These are phyloP conservation scores for Dioszegia crocea DNA, from an alignment of 768 basidiomycete species.

Conservation along the genomic window DNA sequence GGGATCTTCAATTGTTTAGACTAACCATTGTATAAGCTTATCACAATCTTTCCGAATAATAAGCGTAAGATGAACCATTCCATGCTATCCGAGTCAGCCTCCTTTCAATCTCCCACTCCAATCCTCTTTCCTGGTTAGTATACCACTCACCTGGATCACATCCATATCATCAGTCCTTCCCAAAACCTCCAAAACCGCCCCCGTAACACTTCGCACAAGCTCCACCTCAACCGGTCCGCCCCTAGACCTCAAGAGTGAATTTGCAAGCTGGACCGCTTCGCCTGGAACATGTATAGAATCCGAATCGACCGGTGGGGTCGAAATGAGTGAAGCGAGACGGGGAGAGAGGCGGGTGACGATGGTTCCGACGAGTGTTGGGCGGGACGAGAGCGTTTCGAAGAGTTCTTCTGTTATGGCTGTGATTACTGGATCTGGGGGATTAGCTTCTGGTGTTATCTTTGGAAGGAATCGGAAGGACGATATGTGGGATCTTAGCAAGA, in stretches of 20 bases:
- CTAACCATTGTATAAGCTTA: conserved; percentile 71
- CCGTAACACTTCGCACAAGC: conserved; percentile 71
- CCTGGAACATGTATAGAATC: conserved; percentile 69
- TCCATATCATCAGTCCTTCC: conserved; percentile 76
- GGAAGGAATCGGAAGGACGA: too few species aligned
- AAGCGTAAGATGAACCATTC: conserved; percentile 72
- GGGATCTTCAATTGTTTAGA: background rate
- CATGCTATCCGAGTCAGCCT: conserved; percentile 59
- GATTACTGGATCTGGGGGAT: conserved; percentile 72
- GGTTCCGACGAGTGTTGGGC: conserved; percentile 63
- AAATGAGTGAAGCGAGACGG: conserved; percentile 63
- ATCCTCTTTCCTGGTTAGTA: too few species aligned
- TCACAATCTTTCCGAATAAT: conserved; percentile 80
- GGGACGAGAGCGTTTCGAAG: conserved; percentile 64
- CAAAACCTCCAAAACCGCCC: conserved; percentile 68
- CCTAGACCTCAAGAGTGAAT: conserved; percentile 66
- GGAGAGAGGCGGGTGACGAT: conserved; percentile 73
- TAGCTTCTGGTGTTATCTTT: too few species aligned
- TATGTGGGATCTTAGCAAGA: too few species aligned
- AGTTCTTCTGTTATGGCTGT: conserved; percentile 80
- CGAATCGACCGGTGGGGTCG: conserved; percentile 51
- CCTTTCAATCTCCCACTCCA: background rate
- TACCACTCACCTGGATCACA: conserved; percentile 52
- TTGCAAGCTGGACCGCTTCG: conserved; percentile 76
- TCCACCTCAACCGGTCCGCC: conserved; percentile 66